Percentiles rank a stretch among this genome's conserved stretches.
Conservation (phyloP, 805 yeast species). For the Saccharomycopsis sp. region DNA sequence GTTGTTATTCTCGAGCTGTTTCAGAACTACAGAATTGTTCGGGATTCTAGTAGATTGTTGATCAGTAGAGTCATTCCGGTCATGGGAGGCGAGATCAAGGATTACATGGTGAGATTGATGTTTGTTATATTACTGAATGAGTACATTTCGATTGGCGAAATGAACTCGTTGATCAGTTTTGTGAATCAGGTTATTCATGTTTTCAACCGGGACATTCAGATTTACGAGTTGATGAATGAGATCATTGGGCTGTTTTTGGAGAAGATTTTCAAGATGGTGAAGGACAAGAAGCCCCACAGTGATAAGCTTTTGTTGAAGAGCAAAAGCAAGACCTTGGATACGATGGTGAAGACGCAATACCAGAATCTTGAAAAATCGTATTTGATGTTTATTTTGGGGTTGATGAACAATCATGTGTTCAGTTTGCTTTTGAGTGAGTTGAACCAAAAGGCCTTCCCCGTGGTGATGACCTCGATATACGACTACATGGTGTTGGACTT, state of each 20-base stretch:
- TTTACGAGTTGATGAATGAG: constrained; percentile 66
- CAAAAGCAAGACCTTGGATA: not conserved
- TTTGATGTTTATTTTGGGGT: constrained; percentile 56
- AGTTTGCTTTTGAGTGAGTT: constrained; percentile 65
- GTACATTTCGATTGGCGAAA: constrained; percentile 51
- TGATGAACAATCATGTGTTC: constrained; percentile 70
- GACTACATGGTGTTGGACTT: constrained; percentile 40
- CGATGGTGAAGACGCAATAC: not conserved
- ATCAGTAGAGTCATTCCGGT: constrained; percentile 81
- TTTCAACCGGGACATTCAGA: constrained; percentile 54
- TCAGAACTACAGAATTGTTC: constrained; percentile 52
- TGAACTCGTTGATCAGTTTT: constrained; percentile 76
- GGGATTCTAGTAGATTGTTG: constrained; percentile 82
- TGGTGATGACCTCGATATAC: constrained; percentile 52
- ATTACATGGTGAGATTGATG: constrained; percentile 60
- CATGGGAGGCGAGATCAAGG: constrained; percentile 41
- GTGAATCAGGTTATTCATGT: constrained; percentile 81
- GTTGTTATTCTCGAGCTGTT: constrained; percentile 75
- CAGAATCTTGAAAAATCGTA: constrained; percentile 58
- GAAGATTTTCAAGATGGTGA: constrained; percentile 44
- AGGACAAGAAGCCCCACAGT: constrained; percentile 14
- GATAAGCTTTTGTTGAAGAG: constrained; percentile 12
- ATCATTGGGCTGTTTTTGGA: constrained; percentile 65
- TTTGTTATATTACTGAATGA: constrained; percentile 52
- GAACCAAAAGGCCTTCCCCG: constrained; percentile 52